phyloP scores from a whole-genome alignment of 202 grass and related monocot species.

The Zizania palustris region DNA sequence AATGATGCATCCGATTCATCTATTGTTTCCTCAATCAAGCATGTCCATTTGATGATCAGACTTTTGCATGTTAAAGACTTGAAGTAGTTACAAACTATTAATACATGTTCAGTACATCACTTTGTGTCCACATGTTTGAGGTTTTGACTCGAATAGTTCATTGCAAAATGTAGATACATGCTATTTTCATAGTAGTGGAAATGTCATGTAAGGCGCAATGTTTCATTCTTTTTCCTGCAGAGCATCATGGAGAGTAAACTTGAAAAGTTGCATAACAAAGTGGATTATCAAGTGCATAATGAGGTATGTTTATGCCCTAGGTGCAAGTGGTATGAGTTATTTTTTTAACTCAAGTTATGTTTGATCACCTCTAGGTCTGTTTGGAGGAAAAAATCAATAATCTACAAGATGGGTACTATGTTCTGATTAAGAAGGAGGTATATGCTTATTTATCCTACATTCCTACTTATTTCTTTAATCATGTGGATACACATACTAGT shows the following conservation, averaged over 20 bases:
- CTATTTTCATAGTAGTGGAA: constrained; percentile 33
- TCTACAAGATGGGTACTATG: constrained; percentile 63
- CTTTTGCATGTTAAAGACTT: constrained; percentile 16
- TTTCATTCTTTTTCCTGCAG: constrained; percentile 49
- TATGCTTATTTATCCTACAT: constrained; percentile 18
- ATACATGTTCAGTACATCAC: background rate
- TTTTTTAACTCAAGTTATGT: constrained; percentile 16
- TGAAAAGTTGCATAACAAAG: constrained; percentile 65
- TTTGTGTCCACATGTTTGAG: constrained; percentile 6
- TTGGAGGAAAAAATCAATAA: constrained; percentile 66
- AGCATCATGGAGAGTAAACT: constrained; percentile 63
- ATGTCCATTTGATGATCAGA: background rate
- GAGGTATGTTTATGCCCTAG: constrained; percentile 53
- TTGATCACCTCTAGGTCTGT: constrained; percentile 46
- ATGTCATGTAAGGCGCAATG: constrained; percentile 18
- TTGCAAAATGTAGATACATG: constrained; percentile 21
- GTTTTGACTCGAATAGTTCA: constrained; percentile 4
- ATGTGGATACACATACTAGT: constrained; percentile 15
- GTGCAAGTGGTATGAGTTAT: constrained; percentile 21
- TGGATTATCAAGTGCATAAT: constrained; percentile 56
- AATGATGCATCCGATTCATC: background rate
- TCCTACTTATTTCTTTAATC: constrained; percentile 34
- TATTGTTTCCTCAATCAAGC: background rate
- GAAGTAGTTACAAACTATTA: background rate
- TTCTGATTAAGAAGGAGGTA: constrained; percentile 74